Evolutionary conservation across 805 yeast genomes (phyloP).

Genomic region (Kuraishia piskuri): DNA sequence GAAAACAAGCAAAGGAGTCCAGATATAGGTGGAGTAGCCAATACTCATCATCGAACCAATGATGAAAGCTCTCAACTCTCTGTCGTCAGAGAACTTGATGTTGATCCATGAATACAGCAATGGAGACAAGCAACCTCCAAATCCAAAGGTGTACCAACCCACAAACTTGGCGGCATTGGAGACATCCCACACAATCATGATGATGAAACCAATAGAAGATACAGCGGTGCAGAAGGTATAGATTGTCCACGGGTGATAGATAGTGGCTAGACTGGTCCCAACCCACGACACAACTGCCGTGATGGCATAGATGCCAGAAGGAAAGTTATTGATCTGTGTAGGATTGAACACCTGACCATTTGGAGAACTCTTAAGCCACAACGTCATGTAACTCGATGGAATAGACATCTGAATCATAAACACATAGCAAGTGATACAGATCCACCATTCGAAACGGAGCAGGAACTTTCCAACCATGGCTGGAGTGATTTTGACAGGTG

Average conservation of each 20-base stretch:
- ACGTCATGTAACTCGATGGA: conserved; percentile 14
- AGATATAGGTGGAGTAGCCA: conserved; percentile 2
- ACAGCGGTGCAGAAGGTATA: neutral
- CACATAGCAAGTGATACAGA: conserved; percentile 28
- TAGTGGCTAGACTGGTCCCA: neutral
- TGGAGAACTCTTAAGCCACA: conserved; percentile 32
- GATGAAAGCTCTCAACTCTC: conserved; percentile 1
- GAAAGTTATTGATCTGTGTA: conserved; percentile 29
- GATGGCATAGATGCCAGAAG: conserved; percentile 28
- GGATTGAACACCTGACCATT: conserved; percentile 23
- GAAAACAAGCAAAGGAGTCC: conserved; percentile 1
- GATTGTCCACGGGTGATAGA: conserved; percentile 1
- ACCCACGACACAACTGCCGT: conserved; percentile 1
- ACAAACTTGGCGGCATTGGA: neutral
- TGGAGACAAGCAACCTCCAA: neutral
- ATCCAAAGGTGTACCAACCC: conserved; percentile 1
- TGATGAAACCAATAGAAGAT: neutral
- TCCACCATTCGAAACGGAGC: conserved; percentile 37
- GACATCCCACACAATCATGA: conserved; percentile 1
- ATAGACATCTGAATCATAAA: conserved; percentile 36
- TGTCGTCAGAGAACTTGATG: neutral
- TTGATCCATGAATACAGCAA: conserved; percentile 1
- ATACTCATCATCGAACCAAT: conserved; percentile 2
- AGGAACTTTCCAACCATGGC: conserved; percentile 32
- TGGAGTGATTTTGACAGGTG: conserved; percentile 27